Evolutionary conservation across 805 yeast species (phyloP), one percentile per base, ranked within the genome.

Genomic region (Cyberlindnera euphorbiiphila): DNA sequence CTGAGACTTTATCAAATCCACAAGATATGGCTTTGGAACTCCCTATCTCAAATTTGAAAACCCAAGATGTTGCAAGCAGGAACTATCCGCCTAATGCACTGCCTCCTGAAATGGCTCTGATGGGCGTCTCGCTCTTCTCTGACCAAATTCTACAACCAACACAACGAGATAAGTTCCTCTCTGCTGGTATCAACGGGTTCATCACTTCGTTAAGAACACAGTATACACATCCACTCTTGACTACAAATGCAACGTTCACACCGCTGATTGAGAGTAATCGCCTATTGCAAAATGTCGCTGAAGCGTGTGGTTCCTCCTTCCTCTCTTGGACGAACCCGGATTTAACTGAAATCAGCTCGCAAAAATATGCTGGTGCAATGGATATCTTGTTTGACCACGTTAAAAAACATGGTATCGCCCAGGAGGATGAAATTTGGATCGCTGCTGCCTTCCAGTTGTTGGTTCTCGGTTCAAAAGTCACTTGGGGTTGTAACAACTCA

Each of bases 131-230:
- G 12, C 9, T 31, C 10, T 31, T 15, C 33, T n/a, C 33, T 9
- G 34, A 31, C 23, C 32, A 27, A 23, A 12, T 31, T 19, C 17
- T 29, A 12, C 34, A 25, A 7, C 29, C 33, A 9, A 35, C 35
- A 6, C 34, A 24, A 11, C 33, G 41, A 12, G 46, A 44, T 7
- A 29, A 18, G 12, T 46, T 48, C 38, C 34, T 44, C 19, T 17
- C 27, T 6, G 65, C 64, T 4, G 68, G 69, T 41, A 54, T 62
- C 6, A 58, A 62, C 29, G 68, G 67, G 2, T 69, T 68, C 43
- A 60, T 71, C 42, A 61, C 61, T 6, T 51, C 66, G 4, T 52
- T 68, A 9, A 65, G 69, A 1, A 70, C 74, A 1, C 71, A 68
- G 39, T 49, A 60, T 25, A 62, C 72, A 0, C 71, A 67, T 41